Evolutionary conservation across 2,329 filamentous ascomycete species (phyloP).

Genomic region (Alternaria rosae): DNA sequence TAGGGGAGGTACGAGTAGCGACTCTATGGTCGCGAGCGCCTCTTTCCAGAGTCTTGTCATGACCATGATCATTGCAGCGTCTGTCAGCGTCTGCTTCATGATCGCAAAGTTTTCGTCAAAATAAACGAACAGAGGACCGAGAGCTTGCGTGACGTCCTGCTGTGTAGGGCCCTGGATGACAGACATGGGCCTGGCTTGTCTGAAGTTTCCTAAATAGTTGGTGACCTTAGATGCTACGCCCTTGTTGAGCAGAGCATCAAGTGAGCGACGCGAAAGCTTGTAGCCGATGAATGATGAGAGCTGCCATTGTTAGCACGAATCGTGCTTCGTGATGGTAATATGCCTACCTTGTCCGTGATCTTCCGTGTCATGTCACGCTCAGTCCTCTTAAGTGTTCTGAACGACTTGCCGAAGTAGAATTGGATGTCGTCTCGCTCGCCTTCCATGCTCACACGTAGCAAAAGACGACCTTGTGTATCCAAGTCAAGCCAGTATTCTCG

Average conservation of each 20-base stretch:
- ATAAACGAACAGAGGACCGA: slow-evolving; percentile 87
- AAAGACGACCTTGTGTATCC: slow-evolving; percentile 88
- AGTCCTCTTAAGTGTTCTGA: slow-evolving; percentile 91
- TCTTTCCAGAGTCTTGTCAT: slow-evolving; percentile 99
- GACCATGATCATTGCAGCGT: slow-evolving; percentile 96
- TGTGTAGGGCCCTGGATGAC: slow-evolving; percentile 67
- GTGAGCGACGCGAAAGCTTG: slow-evolving; percentile 81
- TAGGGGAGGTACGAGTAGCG: slow-evolving; percentile 86
- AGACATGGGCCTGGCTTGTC: slow-evolving; percentile 55
- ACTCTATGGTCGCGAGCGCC: slow-evolving; percentile 89
- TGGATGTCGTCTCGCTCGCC: slow-evolving; percentile 98
- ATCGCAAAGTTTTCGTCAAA: slow-evolving; percentile 99
- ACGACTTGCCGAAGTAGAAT: slow-evolving; percentile 97
- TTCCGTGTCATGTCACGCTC: slow-evolving; percentile 98
- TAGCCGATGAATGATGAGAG: slow-evolving; percentile 92
- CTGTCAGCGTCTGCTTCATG: slow-evolving; percentile 95
- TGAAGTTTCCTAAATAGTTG: slow-evolving; percentile 61
- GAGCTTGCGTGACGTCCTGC: slow-evolving; percentile 78
- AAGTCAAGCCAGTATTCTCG: slow-evolving; percentile 98
- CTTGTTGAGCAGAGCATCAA: slow-evolving; percentile 77
- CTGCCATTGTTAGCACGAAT: slow-evolving; percentile 54
- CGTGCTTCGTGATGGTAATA: not conserved
- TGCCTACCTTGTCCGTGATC: slow-evolving; percentile 90
- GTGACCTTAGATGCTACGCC: slow-evolving; percentile 76
- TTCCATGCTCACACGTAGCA: slow-evolving; percentile 97